These are phyloP conservation scores for Neurospora sp. DNA, from an alignment of 495 filamentous ascomycete genomes.

Conservation along the genomic window DNA sequence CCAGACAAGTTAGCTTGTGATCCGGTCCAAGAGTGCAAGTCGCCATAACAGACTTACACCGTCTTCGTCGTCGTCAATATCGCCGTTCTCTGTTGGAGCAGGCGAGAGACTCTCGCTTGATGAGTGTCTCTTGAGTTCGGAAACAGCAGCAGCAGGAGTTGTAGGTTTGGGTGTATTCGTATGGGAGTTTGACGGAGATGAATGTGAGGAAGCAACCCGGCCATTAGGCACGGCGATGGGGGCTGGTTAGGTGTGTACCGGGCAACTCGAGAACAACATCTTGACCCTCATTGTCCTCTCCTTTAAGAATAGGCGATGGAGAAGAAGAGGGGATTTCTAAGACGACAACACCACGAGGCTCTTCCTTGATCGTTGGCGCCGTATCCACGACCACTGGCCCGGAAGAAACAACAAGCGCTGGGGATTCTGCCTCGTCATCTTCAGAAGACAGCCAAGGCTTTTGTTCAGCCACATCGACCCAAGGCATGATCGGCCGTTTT, in stretches of 20 bases:
- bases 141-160: background rate
- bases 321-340: background rate
- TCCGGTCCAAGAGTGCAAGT: background rate
- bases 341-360: background rate
- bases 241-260: background rate
- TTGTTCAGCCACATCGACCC: background rate
- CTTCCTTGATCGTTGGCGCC: background rate
- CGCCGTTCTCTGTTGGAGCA: background rate
- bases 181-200: background rate
- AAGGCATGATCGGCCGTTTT: background rate
- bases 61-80: background rate
- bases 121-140: background rate
- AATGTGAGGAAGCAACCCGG: background rate
- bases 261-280: background rate
- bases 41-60: background rate
- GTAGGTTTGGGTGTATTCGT: background rate
- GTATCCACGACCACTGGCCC: background rate
- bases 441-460: background rate
- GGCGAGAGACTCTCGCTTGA: background rate
- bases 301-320: background rate
- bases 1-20: background rate
- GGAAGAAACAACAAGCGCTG: background rate
- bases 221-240: background rate
- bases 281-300: background rate
- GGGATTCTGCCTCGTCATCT: background rate